These are phyloP conservation scores for Aspergillus fructus DNA, from an alignment of 2,329 filamentous ascomycete genomes.

Conservation along the genomic window DNA sequence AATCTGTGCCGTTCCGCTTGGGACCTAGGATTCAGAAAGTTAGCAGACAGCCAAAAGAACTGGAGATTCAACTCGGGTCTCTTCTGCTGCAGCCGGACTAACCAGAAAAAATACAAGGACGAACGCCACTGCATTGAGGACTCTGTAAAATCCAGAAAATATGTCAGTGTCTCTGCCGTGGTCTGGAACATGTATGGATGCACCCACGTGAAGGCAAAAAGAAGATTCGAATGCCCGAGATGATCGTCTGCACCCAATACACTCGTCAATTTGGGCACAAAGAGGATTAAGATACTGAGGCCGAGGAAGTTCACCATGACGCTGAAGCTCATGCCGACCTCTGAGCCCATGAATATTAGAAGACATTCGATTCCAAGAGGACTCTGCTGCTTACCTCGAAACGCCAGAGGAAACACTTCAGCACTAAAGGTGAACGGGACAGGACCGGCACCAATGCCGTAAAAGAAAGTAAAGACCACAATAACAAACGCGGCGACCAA, in stretches of 20 bases:
- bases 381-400: constrained; percentile 16
- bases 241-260: background rate
- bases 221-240: background rate
- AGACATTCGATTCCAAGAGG: background rate
- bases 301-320: constrained; percentile 27
- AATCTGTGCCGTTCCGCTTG: background rate
- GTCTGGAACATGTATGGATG: too few relatives aligned
- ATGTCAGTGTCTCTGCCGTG: too few relatives aligned
- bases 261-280: constrained; percentile 18
- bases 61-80: background rate
- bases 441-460: constrained; percentile 46
- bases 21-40: background rate
- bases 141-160: too few relatives aligned
- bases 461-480: constrained; percentile 40
- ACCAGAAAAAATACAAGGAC: background rate
- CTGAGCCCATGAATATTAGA: constrained; percentile 4
- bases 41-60: background rate
- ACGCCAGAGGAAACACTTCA: constrained; percentile 24
- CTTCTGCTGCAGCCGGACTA: too few relatives aligned
- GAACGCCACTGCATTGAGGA: too few relatives aligned
- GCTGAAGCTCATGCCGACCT: constrained; percentile 27
- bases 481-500: constrained; percentile 23
- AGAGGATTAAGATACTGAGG: constrained; percentile 18
- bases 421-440: constrained; percentile 26
- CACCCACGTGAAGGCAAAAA: background rate